These are phyloP conservation scores for Acanthamoeba triangularis DNA, from an alignment of 208 protist genomes.

Conservation along the genomic window DNA sequence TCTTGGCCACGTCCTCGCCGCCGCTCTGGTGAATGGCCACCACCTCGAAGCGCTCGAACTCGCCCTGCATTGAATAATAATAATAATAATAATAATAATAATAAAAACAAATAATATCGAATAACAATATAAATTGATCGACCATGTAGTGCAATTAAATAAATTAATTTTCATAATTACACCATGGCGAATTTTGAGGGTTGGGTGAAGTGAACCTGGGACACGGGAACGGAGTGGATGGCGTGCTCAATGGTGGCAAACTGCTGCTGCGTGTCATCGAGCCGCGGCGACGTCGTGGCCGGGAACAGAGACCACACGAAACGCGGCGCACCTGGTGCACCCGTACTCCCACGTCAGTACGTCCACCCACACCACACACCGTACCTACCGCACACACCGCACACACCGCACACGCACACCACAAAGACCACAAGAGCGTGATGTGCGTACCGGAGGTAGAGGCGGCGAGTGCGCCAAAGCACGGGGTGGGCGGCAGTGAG, in stretches of 20 bases:
- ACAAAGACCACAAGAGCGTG: neutral
- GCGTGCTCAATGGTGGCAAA: neutral
- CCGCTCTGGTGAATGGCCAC: neutral
- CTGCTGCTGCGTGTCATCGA: neutral
- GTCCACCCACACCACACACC: too few relatives aligned
- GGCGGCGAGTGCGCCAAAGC: neutral
- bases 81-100: neutral
- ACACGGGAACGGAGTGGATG: neutral
- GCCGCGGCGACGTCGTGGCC: neutral
- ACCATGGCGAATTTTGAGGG: neutral
- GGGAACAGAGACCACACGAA: conserved; percentile 6
- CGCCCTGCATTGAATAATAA: neutral
- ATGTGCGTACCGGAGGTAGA: neutral
- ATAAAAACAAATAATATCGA: neutral
- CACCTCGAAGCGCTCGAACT: neutral
- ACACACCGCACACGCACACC: too few relatives aligned
- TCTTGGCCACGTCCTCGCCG: neutral
- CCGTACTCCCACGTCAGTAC: too few relatives aligned
- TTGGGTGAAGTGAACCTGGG: neutral
- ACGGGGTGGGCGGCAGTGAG: conserved; percentile 6
- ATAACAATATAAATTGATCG: neutral
- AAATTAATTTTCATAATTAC: neutral
- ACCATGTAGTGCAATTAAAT: too few relatives aligned
- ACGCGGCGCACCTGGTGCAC: neutral
- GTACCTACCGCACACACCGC: neutral